These are phyloP conservation scores for Puya raimondii DNA, from an alignment of 176 grass and related monocot genomes.

Conservation along the genomic window DNA sequence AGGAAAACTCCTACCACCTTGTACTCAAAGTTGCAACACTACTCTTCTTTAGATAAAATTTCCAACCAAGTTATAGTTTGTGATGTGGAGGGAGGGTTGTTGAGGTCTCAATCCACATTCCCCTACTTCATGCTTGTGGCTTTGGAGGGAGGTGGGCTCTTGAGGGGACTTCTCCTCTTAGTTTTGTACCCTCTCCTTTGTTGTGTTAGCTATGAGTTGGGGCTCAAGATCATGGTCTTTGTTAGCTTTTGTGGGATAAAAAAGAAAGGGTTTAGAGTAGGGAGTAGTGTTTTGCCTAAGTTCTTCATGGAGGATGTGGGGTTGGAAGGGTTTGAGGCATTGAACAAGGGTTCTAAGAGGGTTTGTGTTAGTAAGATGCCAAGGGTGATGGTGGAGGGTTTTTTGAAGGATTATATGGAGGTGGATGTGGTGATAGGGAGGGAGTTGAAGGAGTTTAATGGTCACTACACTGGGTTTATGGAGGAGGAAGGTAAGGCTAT, in stretches of 20 bases:
- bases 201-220: constrained; percentile 16
- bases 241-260: constrained; percentile 49
- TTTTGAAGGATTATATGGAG: constrained; percentile 37
- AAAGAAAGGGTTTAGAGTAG: constrained; percentile 39
- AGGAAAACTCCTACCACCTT: background rate
- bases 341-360: constrained; percentile 12
- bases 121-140: constrained; percentile 94
- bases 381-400: constrained; percentile 42
- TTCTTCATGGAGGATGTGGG: constrained; percentile 33
- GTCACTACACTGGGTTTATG: constrained; percentile 34
- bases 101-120: constrained; percentile 42
- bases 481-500: constrained; percentile 26
- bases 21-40: background rate
- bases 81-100: constrained; percentile 48
- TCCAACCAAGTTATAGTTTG: constrained; percentile 16
- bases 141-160: constrained; percentile 50
- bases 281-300: constrained; percentile 48
- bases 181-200: constrained; percentile 47
- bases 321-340: constrained; percentile 13
- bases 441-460: constrained; percentile 22
- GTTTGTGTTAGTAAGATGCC: constrained; percentile 34
- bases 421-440: constrained; percentile 29
- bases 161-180: constrained; percentile 47
- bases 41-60: background rate
- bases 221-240: constrained; percentile 37